These are phyloP conservation scores for Sclerotinia spermophila DNA, from an alignment of 2,329 filamentous ascomycete genomes.

Conservation along the genomic window DNA sequence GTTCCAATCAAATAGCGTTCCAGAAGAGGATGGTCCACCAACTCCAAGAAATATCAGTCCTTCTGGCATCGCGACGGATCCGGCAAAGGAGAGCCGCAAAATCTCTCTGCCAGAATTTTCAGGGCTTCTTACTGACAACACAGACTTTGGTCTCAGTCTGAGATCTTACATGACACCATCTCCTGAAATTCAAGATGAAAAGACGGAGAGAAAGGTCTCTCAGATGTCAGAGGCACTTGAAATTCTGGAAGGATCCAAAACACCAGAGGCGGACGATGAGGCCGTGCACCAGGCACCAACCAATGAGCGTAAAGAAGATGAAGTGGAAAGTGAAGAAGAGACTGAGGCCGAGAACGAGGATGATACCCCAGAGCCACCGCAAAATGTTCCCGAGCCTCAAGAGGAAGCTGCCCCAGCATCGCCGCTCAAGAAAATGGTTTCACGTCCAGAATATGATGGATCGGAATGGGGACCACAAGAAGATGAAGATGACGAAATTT, in stretches of 20 bases:
- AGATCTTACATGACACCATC: constrained; percentile 51
- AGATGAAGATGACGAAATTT: constrained; percentile 49
- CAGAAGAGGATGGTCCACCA: constrained; percentile 48
- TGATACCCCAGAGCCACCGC: not conserved
- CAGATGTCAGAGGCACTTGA: constrained; percentile 31
- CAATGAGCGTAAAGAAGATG: not conserved
- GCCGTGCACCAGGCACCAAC: not conserved
- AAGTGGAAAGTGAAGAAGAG: not conserved
- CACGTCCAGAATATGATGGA: constrained; percentile 62
- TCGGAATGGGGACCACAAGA: constrained; percentile 56
- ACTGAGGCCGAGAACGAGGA: not conserved
- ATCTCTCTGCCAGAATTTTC: constrained; percentile 45
- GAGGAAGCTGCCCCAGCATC: constrained; percentile 28
- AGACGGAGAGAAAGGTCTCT: constrained; percentile 25
- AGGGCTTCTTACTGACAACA: constrained; percentile 46
- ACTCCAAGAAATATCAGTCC: constrained; percentile 50
- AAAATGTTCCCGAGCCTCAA: not conserved
- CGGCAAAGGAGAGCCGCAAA: constrained; percentile 27
- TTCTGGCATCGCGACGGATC: constrained; percentile 20
- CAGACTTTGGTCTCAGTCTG: constrained; percentile 53
- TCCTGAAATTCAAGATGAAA: constrained; percentile 31
- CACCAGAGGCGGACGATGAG: constrained; percentile 7
- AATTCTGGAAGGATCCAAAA: constrained; percentile 6
- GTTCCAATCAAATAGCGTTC: constrained; percentile 27
- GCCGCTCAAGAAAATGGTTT: constrained; percentile 38